Evolutionary conservation across 1,139 yeast genomes (phyloP), one percentile per base, ranked within the genome.

Genomic region (Debaryomyces fabryi): DNA sequence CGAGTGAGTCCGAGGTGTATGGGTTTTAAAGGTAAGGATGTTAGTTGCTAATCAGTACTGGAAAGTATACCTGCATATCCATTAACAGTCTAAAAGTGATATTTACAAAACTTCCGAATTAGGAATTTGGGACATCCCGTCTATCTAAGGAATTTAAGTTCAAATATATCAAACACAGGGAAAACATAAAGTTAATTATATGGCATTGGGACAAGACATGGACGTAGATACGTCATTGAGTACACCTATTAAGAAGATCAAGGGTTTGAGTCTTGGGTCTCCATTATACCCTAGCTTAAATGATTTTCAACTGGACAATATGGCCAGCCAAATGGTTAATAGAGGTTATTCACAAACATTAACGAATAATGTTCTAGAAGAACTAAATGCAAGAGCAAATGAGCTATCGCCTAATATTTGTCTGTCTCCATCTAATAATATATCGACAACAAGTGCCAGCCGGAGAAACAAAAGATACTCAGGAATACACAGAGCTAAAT

Each of bases 221-320:
- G 43, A 40, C 36, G 45, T 39, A 20, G 49, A 46, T 24, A 53
- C 49, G 40, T 56, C 55, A 42, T 60, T 75, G 44, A 69, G 60
- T 48, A 75, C 80, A 0, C 80, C 80, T 18, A 75, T 73, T 42
- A 72, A 69, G 51, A 67, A 65, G 54, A 72, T 76, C 49, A 59
- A 66, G 45, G 62, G 65, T 40, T 61, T 75, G 38, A 59, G 66
- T 3, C 57, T 75, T 32, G 58, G 65, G 39, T 72, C 78, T 5
- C 54, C 60, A 23, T 45, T 58, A 41, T 58, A 60, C 41, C 65
- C 65, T 33, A 54, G 51, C 42, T 37, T 58, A 20, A 53, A 56
- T 41, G 52, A 50, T 43, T 45, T 45, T 9, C 44, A 45, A 6
- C 49, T 45, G 12, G 30, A 40, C 24, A 20, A 36, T 33, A 49